Base-by-base conservation (phyloP, 805 yeast genomes). In the Myxozyma kluyveri region DNA sequence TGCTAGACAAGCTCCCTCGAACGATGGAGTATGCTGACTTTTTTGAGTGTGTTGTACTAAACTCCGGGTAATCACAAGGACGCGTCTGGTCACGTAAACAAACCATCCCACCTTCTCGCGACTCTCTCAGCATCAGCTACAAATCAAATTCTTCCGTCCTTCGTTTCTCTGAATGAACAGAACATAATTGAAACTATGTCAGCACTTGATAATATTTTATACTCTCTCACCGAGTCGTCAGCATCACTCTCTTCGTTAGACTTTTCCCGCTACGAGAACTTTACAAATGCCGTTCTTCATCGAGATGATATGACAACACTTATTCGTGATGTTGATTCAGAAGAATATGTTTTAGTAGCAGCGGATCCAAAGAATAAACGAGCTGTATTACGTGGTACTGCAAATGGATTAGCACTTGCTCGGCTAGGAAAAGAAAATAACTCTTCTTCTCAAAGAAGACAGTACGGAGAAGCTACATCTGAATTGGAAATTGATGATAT, bases 301-400 rank as follows among this genome's bases (percentile, higher is more conserved):
- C 49, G 47, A n/a, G 57, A 56, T 14, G 50, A 38, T 22, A 48
- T 61, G 24, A 61, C 64, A 33, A 44, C 58, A 17, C 50, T 61
- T 18, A 60, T 61, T 26, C 58, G 65, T 3, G 65, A 61, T 42
- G 54, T 62, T 33, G 56, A 59, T 32, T 36, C 50, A 17, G 54
- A 50, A 17, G 62, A 59, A 46, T 45, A 27, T 17, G 42, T 42
- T 33, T 31, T 59, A n/a, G 42, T 59, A 17, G 48, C 49, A 23
- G 33, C 53, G 21, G 57, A 42, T 24, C 12, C 17, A 19, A 31
- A 7, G n/a, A 48, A 48, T 2, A 46, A 36, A 14, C 42, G 45
- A 1, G 54, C 43, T 24, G 21, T 44, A 19, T 24, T 49, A n/a
- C 40, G 44, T 17, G 40, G 18, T 7, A 24, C n/a, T 22, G 22